Evolutionary conservation across 208 protist species (phyloP).

Genomic region (Porcisia hertigi): DNA sequence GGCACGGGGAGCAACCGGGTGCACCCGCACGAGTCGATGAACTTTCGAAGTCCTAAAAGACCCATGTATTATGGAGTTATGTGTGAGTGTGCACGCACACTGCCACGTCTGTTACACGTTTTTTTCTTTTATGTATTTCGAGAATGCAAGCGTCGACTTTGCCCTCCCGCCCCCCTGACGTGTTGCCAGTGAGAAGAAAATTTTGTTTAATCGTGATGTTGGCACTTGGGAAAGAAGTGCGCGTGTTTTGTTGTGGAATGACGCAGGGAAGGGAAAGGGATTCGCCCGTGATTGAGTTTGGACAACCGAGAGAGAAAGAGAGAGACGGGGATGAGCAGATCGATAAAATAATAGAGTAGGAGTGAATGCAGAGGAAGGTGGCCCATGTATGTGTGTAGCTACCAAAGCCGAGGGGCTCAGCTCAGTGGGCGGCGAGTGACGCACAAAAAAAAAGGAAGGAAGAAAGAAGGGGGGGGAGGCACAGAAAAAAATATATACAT

Average conservation of each 20-base stretch:
- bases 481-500: too few relatives aligned
- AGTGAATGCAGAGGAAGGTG: not conserved
- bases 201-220: not conserved
- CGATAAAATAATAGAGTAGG: not conserved
- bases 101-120: not conserved
- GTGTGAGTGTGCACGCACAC: not conserved
- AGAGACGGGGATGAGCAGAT: not conserved
- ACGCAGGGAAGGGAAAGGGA: not conserved
- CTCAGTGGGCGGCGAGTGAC: not conserved
- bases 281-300: not conserved
- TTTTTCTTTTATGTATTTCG: not conserved
- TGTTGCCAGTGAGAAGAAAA: too few relatives aligned
- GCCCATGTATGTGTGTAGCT: not conserved
- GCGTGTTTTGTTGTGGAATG: not conserved
- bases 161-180: too few relatives aligned
- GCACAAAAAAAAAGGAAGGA: not conserved
- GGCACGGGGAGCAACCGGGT: constrained; percentile 68
- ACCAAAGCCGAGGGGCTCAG: not conserved
- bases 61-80: constrained; percentile 44
- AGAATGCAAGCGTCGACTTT: too few relatives aligned
- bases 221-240: not conserved
- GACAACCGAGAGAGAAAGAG: not conserved
- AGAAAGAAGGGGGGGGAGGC: not conserved
- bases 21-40: constrained; percentile 75
- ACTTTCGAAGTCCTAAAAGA: constrained; percentile 80